Percentiles rank a stretch among this genome's conserved stretches.
These are phyloP conservation scores for Paramecium sexaurelia DNA, from an alignment of 73 alveolate species.

Conservation along the genomic window DNA sequence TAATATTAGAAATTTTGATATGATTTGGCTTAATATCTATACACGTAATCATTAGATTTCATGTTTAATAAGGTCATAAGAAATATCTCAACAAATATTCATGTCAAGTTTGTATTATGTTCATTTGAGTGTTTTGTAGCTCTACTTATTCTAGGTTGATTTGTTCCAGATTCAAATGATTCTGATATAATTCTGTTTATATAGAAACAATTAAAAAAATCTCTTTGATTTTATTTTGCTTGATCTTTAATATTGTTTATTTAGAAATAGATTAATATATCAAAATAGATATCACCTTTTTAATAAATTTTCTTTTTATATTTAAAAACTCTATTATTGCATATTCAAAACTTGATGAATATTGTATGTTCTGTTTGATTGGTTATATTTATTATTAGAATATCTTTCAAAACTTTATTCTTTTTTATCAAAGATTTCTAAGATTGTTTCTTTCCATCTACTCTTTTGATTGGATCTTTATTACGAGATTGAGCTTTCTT, in stretches of 20 bases:
- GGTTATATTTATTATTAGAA: neutral
- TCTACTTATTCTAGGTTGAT: too few relatives aligned
- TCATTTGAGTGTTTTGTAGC: too few relatives aligned
- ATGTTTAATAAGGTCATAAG: too few relatives aligned
- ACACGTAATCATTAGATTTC: too few relatives aligned
- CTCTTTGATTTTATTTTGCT: neutral
- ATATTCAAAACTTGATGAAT: neutral
- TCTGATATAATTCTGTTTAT: too few relatives aligned
- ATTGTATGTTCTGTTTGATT: neutral
- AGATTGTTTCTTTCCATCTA: conserved; percentile 12
- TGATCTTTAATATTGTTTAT: neutral
- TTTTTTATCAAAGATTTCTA: conserved; percentile 20
- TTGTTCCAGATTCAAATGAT: too few relatives aligned
- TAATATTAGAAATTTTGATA: too few relatives aligned
- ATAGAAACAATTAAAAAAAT: too few relatives aligned
- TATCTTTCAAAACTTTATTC: neutral
- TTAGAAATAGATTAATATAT: neutral
- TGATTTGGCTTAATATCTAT: too few relatives aligned
- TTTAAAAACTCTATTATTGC: conserved; percentile 5
- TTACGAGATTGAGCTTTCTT: conserved; percentile 5
- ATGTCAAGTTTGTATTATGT: too few relatives aligned
- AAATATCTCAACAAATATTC: too few relatives aligned
- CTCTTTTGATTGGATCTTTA: neutral
- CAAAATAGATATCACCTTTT: conserved; percentile 26
- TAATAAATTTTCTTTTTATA: conserved; percentile 10